phyloP scores from a whole-genome alignment of 768 basidiomycete species.

The Peribolospora baueri region DNA sequence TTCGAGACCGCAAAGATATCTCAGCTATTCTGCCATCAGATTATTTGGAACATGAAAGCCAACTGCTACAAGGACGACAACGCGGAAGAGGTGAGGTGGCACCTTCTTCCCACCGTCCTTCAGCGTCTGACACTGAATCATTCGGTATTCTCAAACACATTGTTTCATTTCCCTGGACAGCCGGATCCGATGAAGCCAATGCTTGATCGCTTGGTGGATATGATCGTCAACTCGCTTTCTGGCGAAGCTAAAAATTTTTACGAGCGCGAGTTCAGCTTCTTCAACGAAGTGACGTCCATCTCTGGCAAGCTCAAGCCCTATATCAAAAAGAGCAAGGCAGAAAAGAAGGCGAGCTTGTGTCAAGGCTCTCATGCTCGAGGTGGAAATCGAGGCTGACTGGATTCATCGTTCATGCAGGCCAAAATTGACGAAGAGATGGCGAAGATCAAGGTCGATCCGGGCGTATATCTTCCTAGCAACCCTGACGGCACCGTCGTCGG shows the following conservation, averaged over 20 bases:
- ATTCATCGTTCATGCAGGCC: constrained; percentile 29
- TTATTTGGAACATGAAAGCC: constrained; percentile 99
- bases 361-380: neutral
- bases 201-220: constrained; percentile 63
- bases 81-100: constrained; percentile 39
- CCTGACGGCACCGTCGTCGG: constrained; percentile 94
- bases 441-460: constrained; percentile 73
- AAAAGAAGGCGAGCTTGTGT: constrained; percentile 55
- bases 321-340: constrained; percentile 80
- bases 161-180: constrained; percentile 21
- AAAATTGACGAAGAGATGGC: constrained; percentile 99
- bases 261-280: constrained; percentile 84
- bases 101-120: neutral
- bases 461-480: constrained; percentile 90
- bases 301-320: constrained; percentile 91
- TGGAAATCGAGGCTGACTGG: constrained; percentile 3
- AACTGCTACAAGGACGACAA: constrained; percentile 84
- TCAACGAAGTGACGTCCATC: constrained; percentile 88
- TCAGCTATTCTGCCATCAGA: constrained; percentile 94
- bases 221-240: constrained; percentile 61
- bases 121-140: neutral
- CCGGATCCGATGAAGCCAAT: constrained; percentile 86
- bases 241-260: constrained; percentile 74
- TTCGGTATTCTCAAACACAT: neutral
- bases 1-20: constrained; percentile 94